A percentile compares a stretch with the other conserved stretches of the same genome.
Evolutionary conservation across 2,329 filamentous ascomycete genomes (phyloP).

Genomic region (Diplodia seriata): DNA sequence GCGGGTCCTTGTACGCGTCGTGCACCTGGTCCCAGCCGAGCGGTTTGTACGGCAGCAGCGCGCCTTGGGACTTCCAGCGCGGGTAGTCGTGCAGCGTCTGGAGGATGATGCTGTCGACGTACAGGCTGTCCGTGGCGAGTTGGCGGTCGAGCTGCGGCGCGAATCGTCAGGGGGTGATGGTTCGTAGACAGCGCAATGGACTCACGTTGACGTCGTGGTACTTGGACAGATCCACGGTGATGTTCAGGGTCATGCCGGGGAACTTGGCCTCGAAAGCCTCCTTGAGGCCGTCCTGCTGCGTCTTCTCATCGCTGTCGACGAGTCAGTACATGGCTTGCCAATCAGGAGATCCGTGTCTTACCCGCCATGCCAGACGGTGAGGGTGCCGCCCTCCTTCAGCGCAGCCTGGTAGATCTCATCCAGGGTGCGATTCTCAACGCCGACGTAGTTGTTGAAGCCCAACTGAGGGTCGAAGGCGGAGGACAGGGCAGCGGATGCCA

Average conservation of each 20-base stretch:
- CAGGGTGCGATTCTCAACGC: conserved; percentile 55
- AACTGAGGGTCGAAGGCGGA: conserved; percentile 26
- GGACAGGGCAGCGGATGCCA: conserved; percentile 11
- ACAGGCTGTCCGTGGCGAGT: conserved; percentile 45
- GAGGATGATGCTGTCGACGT: conserved; percentile 55
- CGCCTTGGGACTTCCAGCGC: conserved; percentile 58
- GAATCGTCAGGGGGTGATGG: not conserved
- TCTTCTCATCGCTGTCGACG: conserved; percentile 47
- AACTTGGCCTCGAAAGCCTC: conserved; percentile 56
- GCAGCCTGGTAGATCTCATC: conserved; percentile 60
- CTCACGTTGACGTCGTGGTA: conserved; percentile 56
- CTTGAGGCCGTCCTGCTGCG: conserved; percentile 52
- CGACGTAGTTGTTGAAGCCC: conserved; percentile 28
- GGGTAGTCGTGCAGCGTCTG: conserved; percentile 62
- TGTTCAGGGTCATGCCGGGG: conserved; percentile 59
- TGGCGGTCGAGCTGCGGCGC: conserved; percentile 53
- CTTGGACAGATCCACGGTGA: conserved; percentile 64
- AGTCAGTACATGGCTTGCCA: not conserved
- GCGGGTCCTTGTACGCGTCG: conserved; percentile 51
- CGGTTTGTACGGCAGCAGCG: conserved; percentile 59
- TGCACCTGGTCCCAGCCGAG: conserved; percentile 54
- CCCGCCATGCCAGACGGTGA: conserved; percentile 59
- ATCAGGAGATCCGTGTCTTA: not conserved
- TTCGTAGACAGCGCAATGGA: not conserved
- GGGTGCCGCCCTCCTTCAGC: conserved; percentile 54